Evolutionary conservation across 306 rosid species (phyloP).

Genomic region (Glycine latifolia): DNA sequence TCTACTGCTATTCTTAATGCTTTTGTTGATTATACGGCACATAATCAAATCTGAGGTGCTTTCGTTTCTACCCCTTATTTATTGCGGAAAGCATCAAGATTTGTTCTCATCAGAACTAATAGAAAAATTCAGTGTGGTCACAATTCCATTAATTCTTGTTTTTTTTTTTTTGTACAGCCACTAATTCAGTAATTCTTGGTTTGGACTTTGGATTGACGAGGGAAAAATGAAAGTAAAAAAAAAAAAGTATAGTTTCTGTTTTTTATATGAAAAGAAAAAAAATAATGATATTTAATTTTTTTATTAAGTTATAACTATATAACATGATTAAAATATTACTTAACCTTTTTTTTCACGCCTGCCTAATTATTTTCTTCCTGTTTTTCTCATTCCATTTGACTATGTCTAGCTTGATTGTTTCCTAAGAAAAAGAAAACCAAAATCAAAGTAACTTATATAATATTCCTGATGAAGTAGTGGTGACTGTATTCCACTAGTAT

Average conservation of each 20-base stretch:
- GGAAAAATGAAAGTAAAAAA: no score
- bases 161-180: no score
- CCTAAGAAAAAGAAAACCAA: not conserved
- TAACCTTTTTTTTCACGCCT: not conserved
- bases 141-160: not conserved
- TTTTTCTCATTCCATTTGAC: not conserved
- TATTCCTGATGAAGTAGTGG: not conserved
- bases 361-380: not conserved
- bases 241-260: not conserved
- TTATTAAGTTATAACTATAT: not conserved
- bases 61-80: not conserved
- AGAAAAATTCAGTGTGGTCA: not conserved
- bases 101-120: not conserved
- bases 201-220: no score
- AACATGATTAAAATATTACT: not conserved
- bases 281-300: not conserved
- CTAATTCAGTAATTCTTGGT: no score
- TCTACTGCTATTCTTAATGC: not conserved
- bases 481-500: not conserved
- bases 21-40: not conserved
- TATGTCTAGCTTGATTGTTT: constrained; percentile 4
- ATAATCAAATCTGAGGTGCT: constrained; percentile 6
- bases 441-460: not conserved
- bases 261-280: not conserved
- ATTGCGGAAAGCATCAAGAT: not conserved